Evolutionary conservation across 257 asterid genomes (phyloP).

Genomic region (Oldenlandia corymbosa): DNA sequence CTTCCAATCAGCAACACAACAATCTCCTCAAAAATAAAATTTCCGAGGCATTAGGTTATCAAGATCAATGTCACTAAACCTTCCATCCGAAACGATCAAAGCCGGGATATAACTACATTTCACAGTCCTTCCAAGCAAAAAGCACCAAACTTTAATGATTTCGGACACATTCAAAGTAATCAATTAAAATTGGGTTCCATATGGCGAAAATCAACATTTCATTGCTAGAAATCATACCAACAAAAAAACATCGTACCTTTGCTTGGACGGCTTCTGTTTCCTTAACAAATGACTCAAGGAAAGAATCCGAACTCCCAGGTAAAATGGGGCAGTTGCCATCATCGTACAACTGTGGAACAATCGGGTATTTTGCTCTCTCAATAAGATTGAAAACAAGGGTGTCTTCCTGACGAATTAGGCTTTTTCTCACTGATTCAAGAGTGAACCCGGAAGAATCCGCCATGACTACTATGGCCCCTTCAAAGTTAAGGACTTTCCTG

Average conservation of each 20-base stretch:
- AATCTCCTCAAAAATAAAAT: too few species aligned
- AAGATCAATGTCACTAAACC: too few species aligned
- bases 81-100: too few species aligned
- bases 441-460: constrained; percentile 25
- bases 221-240: background rate
- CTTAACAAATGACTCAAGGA: constrained; percentile 46
- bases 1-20: too few species aligned
- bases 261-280: constrained; percentile 81
- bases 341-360: constrained; percentile 42
- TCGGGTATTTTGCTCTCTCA: constrained; percentile 63
- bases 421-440: constrained; percentile 64
- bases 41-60: too few species aligned
- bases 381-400: constrained; percentile 64
- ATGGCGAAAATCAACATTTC: too few species aligned
- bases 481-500: too few species aligned
- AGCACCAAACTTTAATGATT: background rate
- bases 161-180: background rate
- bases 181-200: too few species aligned
- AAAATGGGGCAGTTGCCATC: background rate
- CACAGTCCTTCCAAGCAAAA: background rate
- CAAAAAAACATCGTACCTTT: constrained; percentile 36
- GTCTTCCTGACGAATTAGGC: constrained; percentile 73
- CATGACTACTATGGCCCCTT: background rate
- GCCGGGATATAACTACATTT: background rate
- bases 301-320: constrained; percentile 28